These are phyloP conservation scores for Gastrolobium villosum DNA, from an alignment of 306 rosid species.

Conservation along the genomic window DNA sequence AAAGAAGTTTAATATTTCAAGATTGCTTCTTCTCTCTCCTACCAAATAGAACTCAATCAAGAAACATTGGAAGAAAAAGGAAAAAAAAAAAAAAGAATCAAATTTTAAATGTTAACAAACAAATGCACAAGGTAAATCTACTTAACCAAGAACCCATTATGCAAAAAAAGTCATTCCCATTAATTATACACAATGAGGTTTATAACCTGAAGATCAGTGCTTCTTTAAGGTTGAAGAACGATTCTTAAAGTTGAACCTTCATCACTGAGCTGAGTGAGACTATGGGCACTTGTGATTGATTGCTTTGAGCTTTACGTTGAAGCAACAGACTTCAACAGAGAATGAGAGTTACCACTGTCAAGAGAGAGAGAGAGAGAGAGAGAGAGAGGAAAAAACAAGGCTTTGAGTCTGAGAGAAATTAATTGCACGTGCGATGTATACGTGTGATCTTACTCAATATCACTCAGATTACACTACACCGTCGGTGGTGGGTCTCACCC, in stretches of 20 bases:
- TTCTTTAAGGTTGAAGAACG: neutral
- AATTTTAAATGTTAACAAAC: neutral
- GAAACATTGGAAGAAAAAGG: neutral
- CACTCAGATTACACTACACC: neutral
- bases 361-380: neutral
- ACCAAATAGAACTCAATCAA: neutral
- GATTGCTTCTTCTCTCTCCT: neutral
- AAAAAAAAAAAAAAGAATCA: neutral
- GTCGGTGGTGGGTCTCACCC: constrained; percentile 31
- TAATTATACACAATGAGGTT: neutral
- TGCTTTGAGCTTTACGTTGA: neutral
- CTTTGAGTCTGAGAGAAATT: neutral
- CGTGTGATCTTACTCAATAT: neutral
- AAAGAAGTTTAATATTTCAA: constrained; percentile 13
- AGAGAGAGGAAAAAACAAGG: neutral
- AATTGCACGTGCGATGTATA: neutral
- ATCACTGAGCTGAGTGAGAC: neutral
- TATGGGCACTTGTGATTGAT: neutral
- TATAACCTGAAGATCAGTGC: constrained; percentile 39
- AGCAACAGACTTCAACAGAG: constrained; percentile 12
- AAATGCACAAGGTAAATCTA: neutral
- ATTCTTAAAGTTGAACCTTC: constrained; percentile 25
- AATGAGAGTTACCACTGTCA: neutral
- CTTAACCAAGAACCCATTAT: constrained; percentile 6
- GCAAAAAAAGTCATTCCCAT: neutral